These are phyloP conservation scores for Epichloe uncinata DNA, from an alignment of 2,329 filamentous ascomycete genomes.

Conservation along the genomic window DNA sequence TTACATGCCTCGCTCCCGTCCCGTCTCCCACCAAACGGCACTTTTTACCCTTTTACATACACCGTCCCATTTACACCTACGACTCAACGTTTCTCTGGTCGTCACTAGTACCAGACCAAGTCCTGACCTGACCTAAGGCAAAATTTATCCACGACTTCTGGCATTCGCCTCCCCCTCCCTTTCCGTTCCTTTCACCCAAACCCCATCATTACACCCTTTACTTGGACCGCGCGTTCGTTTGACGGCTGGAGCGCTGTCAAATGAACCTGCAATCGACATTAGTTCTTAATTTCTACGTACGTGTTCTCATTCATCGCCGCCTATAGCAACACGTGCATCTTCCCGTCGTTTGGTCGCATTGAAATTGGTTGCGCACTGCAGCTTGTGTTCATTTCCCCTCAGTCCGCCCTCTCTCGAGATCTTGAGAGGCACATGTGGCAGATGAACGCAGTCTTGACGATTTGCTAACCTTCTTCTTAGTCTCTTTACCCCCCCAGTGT, in stretches of 20 bases:
- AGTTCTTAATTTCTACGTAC: conserved; percentile 50
- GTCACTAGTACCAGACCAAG: no score
- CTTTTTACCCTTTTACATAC: not conserved
- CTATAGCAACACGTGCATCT: not conserved
- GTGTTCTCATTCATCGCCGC: conserved; percentile 14
- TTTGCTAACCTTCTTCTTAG: conserved; percentile 16
- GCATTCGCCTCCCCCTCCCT: conserved; percentile 5
- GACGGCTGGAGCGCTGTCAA: conserved; percentile 77
- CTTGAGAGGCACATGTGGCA: not conserved
- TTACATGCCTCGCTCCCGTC: conserved; percentile 1
- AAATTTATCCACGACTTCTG: not conserved
- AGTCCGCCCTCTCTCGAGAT: not conserved
- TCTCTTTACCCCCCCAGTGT: conserved; percentile 47
- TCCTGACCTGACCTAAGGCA: conserved; percentile 1
- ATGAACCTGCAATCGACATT: conserved; percentile 86
- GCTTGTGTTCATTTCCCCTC: not conserved
- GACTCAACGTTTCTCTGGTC: conserved; percentile 2
- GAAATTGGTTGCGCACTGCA: not conserved
- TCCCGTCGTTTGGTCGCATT: not conserved
- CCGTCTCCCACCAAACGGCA: not conserved
- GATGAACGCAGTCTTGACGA: not conserved
- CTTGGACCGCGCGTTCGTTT: conserved; percentile 71
- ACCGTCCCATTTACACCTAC: not conserved
- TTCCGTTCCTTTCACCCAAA: conserved; percentile 5
- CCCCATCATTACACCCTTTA: conserved; percentile 11